phyloP scores from a whole-genome alignment of 306 rosid species.

The Mimosa bimucronata region DNA sequence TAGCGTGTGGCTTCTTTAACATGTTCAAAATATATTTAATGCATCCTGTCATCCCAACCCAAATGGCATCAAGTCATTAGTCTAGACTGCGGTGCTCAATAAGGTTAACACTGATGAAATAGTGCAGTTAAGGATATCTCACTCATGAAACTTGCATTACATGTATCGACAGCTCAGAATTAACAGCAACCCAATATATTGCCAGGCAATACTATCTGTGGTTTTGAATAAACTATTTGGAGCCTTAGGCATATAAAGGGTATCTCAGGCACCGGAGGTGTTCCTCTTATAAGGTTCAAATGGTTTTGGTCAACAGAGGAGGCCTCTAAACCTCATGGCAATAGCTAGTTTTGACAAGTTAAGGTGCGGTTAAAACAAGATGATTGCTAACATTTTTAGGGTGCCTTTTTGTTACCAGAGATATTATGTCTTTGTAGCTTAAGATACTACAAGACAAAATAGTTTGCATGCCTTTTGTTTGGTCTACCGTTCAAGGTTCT shows the following conservation, averaged over 20 bases:
- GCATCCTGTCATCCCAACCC: neutral
- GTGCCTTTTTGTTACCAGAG: neutral
- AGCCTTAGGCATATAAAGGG: neutral
- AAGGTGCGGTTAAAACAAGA: neutral
- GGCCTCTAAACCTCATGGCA: neutral
- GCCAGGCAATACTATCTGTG: neutral
- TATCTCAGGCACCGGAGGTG: neutral
- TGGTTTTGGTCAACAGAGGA: neutral
- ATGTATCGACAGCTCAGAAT: neutral
- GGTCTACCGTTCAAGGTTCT: neutral
- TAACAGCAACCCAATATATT: neutral
- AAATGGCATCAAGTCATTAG: neutral
- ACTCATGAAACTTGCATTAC: neutral
- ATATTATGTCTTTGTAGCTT: neutral
- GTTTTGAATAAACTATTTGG: neutral
- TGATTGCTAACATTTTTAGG: neutral
- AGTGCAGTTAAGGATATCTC: neutral
- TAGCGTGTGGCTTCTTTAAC: neutral
- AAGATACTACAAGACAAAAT: neutral
- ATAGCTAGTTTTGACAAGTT: neutral
- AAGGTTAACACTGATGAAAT: neutral
- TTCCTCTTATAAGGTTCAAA: neutral
- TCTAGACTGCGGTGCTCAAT: neutral
- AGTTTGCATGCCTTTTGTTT: constrained; percentile 2
- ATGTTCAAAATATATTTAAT: neutral